Percentiles rank a stretch among this genome's conserved stretches.
Evolutionary conservation across 345 rosid genomes (phyloP).

Genomic region (Populus davidiana): DNA sequence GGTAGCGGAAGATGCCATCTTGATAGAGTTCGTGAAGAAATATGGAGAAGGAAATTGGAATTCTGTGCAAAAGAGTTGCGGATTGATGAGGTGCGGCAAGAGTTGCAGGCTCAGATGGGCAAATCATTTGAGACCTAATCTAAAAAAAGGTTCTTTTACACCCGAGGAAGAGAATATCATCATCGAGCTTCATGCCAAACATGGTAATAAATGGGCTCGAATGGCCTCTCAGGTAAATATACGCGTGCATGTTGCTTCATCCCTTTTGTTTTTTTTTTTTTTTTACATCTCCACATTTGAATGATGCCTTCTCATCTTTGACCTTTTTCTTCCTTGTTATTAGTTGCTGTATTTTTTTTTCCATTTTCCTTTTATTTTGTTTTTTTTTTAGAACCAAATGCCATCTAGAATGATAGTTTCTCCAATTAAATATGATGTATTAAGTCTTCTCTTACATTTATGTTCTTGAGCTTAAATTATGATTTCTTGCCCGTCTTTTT

Average conservation of each 20-base stretch:
- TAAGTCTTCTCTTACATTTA: too few relatives aligned
- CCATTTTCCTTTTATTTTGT: too few relatives aligned
- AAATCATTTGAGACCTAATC: slow-evolving; percentile 82
- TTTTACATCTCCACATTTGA: neutral
- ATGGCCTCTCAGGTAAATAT: slow-evolving; percentile 80
- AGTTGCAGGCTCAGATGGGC: slow-evolving; percentile 92
- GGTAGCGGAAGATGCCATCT: slow-evolving; percentile 60
- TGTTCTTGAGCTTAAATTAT: neutral
- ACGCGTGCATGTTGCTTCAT: neutral
- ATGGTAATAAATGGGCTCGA: slow-evolving; percentile 94
- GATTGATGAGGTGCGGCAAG: slow-evolving; percentile 79
- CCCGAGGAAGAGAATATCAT: slow-evolving; percentile 69
- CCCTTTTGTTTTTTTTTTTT: too few relatives aligned
- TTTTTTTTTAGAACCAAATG: too few relatives aligned
- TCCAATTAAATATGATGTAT: too few relatives aligned
- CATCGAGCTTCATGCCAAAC: slow-evolving; percentile 71
- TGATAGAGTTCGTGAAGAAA: slow-evolving; percentile 63
- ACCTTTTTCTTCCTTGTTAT: too few relatives aligned
- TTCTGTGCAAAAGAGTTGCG: slow-evolving; percentile 64
- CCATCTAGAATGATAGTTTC: too few relatives aligned
- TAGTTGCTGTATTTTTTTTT: too few relatives aligned
- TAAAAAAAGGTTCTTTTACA: slow-evolving; percentile 67
- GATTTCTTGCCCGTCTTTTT: neutral
- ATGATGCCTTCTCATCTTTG: too few relatives aligned
- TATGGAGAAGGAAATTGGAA: slow-evolving; percentile 90